Evolutionary conservation across 2,329 filamentous ascomycete genomes (phyloP).

Genomic region (Alternaria rosae): DNA sequence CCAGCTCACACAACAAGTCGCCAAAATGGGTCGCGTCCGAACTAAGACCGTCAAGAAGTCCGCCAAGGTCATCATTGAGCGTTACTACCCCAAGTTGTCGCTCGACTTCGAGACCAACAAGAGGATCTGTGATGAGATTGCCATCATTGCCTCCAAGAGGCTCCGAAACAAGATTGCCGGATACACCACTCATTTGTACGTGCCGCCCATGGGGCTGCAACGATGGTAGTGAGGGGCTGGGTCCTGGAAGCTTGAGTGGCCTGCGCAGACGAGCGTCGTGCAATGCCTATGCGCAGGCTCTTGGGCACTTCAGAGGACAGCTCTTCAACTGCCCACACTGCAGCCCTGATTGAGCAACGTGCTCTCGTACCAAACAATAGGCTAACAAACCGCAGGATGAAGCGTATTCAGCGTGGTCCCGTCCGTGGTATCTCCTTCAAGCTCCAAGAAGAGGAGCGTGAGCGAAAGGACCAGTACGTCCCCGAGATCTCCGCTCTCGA

Average conservation of each 20-base stretch:
- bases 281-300: slow-evolving; percentile 1
- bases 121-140: slow-evolving; percentile 99
- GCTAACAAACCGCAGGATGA: slow-evolving; percentile 72
- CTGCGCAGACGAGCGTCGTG: slow-evolving; percentile 49
- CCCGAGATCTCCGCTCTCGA: slow-evolving; percentile 98
- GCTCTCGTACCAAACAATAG: neutral
- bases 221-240: slow-evolving; percentile 69
- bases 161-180: slow-evolving; percentile 94
- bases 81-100: slow-evolving; percentile 84
- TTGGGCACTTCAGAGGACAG: neutral
- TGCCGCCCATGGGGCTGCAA: slow-evolving; percentile 65
- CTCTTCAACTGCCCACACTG: neutral
- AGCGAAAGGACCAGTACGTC: slow-evolving; percentile 99
- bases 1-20: slow-evolving; percentile 38
- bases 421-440: slow-evolving; percentile 99
- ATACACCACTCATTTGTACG: slow-evolving; percentile 76
- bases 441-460: slow-evolving; percentile 99
- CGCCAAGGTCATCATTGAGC: slow-evolving; percentile 99
- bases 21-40: slow-evolving; percentile 64
- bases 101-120: slow-evolving; percentile 99
- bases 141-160: slow-evolving; percentile 98
- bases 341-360: neutral
- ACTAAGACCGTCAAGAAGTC: slow-evolving; percentile 78
- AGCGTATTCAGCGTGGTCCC: slow-evolving; percentile 98
- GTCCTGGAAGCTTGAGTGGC: slow-evolving; percentile 97